These are phyloP conservation scores for Blastobotrys attinorum DNA, from an alignment of 805 yeast genomes.

Conservation along the genomic window DNA sequence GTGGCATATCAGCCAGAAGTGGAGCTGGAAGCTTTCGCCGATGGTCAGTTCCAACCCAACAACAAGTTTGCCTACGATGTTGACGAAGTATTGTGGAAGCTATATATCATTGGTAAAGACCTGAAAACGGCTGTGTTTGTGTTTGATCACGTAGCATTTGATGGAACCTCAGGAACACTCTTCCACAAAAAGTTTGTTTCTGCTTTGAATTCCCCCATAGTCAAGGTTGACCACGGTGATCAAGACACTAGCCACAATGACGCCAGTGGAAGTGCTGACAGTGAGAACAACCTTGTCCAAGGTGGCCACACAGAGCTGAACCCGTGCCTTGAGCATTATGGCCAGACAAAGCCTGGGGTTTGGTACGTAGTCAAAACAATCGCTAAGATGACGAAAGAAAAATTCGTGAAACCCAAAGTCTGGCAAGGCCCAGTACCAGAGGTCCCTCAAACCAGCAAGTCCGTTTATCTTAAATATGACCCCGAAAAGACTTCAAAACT, in stretches of 20 bases:
- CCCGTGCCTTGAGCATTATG: too few relatives aligned
- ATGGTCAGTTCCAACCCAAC: background rate
- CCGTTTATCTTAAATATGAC: slow-evolving; percentile 4
- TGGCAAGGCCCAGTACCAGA: slow-evolving; percentile 10
- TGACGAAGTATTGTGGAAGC: slow-evolving; percentile 18
- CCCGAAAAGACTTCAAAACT: slow-evolving; percentile 4
- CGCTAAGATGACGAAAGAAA: too few relatives aligned
- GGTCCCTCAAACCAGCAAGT: slow-evolving; percentile 7
- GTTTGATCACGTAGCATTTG: slow-evolving; percentile 19
- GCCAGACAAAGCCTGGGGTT: too few relatives aligned
- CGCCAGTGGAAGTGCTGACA: too few relatives aligned
- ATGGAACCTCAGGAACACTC: slow-evolving; percentile 19
- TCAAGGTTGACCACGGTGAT: too few relatives aligned
- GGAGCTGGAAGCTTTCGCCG: background rate
- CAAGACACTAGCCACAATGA: too few relatives aligned
- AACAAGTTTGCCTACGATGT: slow-evolving; percentile 1
- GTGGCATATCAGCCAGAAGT: slow-evolving; percentile 5
- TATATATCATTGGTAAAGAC: slow-evolving; percentile 9
- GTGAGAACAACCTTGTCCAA: too few relatives aligned
- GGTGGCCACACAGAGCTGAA: too few relatives aligned
- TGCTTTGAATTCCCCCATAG: too few relatives aligned
- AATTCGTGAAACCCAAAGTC: too few relatives aligned
- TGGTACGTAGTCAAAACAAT: too few relatives aligned
- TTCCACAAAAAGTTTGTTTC: slow-evolving; percentile 13
- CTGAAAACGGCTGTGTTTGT: slow-evolving; percentile 10